Evolutionary conservation across 148 eudicot genomes (phyloP).

Genomic region (Camellia sinensis): DNA sequence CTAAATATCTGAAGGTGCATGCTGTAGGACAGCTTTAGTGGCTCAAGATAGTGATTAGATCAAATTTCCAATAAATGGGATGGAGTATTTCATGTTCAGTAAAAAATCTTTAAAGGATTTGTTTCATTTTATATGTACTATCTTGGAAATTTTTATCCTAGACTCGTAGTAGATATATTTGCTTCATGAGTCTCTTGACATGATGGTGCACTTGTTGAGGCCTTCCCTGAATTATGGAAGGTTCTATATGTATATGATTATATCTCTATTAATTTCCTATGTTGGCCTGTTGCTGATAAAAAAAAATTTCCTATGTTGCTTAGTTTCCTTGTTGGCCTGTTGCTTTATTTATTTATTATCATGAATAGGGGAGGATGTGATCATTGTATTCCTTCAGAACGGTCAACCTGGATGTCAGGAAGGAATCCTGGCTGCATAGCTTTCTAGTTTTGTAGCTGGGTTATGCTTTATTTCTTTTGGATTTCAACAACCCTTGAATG

Average conservation of each 20-base stretch:
- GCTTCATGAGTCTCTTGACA: no score
- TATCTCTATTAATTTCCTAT: no score
- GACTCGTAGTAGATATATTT: not conserved
- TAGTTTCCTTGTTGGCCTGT: no score
- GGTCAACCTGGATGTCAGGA: not conserved
- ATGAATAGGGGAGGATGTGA: not conserved
- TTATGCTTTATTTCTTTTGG: not conserved
- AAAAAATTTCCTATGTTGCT: no score
- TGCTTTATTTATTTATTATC: not conserved
- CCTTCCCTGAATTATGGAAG: not conserved
- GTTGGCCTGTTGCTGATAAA: no score
- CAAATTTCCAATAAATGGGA: no score
- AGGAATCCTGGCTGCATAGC: not conserved
- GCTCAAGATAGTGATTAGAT: no score
- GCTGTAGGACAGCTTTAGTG: no score
- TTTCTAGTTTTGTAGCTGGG: not conserved
- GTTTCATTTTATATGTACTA: no score
- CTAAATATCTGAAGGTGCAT: no score
- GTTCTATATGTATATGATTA: not conserved
- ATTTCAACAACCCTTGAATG: not conserved
- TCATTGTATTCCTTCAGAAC: not conserved
- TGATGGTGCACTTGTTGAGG: not conserved
- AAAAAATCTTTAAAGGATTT: not conserved
- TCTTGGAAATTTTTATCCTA: no score
- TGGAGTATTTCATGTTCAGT: not conserved